Evolutionary conservation across 345 rosid species (phyloP), one percentile per base, ranked within the genome.

Genomic region (Syzygium oleosum): DNA sequence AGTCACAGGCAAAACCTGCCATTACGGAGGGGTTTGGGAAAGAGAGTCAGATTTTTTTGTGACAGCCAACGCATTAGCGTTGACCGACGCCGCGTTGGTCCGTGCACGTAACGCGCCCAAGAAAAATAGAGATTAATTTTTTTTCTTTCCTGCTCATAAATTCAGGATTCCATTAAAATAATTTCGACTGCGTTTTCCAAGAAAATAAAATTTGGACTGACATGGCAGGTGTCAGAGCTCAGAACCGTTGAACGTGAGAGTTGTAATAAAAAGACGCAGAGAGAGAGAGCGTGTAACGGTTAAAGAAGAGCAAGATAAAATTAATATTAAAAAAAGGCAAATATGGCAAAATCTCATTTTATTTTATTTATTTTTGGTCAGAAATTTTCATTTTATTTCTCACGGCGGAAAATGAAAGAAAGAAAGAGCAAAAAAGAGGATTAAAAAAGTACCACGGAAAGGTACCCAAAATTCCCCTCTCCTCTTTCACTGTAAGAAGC

Each of bases 371-470:
- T 43, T 43, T 43, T 43, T 43, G 46, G 46, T 43, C 46, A 43
- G 46, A 43, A 43, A 43, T 43, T 55, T 22, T 53, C 56, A 55
- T 22, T 55, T 73, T 34, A 41, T 38, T 85, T 79, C 46, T 8
- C 46, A 23, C 52, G 25, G 31, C 55, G 14, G 86, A 12, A 41
- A 21, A 53, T 29, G 22, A 56, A 52, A 54, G 51, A 29, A 55
- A 85, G 34, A 31, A 61, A 6, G 7, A 43, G 46, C 5, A 43
- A 43, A 41, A 43, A 43, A 43, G 46, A 43, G 46, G 46, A 43
- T 43, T 19, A 84, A 12, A 49, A 52, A 87, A 52, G 90, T 89
- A 89, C 90, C 89, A 89, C 90, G 90, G 90, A 89, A 73, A 52
- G 80, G 87, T 89, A 89, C 90, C n/a, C 19, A 41, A 13, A 19